Evolutionary conservation across 768 basidiomycete genomes (phyloP).

Genomic region (Kwoniella heveanensis): DNA sequence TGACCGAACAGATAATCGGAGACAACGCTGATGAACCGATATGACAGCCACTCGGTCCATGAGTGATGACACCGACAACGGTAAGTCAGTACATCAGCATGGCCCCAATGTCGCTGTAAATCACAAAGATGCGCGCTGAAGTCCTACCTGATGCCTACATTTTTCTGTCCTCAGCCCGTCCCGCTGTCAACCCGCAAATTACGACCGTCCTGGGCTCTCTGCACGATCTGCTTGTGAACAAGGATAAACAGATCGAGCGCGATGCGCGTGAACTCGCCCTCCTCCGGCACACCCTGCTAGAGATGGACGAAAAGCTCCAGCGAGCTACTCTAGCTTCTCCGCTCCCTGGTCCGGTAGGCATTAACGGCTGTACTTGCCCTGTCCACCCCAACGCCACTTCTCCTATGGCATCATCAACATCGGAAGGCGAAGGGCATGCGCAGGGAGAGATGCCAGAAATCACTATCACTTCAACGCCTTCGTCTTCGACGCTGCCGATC

Average conservation of each 20-base stretch:
- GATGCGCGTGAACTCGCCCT: slow-evolving; percentile 47
- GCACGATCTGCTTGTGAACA: slow-evolving; percentile 43
- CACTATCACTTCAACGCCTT: slow-evolving; percentile 42
- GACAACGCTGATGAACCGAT: too few species aligned
- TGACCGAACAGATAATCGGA: too few species aligned
- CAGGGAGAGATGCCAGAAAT: slow-evolving; percentile 27
- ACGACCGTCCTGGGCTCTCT: slow-evolving; percentile 39
- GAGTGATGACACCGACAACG: slow-evolving; percentile 21
- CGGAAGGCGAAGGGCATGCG: background rate
- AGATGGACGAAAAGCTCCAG: slow-evolving; percentile 50
- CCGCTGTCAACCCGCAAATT: slow-evolving; percentile 39
- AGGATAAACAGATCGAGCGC: slow-evolving; percentile 49
- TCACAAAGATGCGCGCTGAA: too few species aligned
- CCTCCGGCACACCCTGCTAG: slow-evolving; percentile 42
- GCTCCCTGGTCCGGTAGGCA: slow-evolving; percentile 21
- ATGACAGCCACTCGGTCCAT: slow-evolving; percentile 1
- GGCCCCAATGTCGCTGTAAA: too few species aligned
- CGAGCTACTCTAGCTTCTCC: slow-evolving; percentile 16
- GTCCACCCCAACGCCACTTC: slow-evolving; percentile 17
- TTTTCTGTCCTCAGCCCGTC: too few species aligned
- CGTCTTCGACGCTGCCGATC: slow-evolving; percentile 15
- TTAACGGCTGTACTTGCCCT: slow-evolving; percentile 26
- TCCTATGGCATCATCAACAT: background rate
- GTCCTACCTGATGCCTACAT: too few species aligned
- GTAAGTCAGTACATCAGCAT: too few species aligned